Evolutionary conservation across 1,284 basidiomycete species (phyloP), one percentile per base, ranked within the genome.

Genomic region (Naganishia albida): DNA sequence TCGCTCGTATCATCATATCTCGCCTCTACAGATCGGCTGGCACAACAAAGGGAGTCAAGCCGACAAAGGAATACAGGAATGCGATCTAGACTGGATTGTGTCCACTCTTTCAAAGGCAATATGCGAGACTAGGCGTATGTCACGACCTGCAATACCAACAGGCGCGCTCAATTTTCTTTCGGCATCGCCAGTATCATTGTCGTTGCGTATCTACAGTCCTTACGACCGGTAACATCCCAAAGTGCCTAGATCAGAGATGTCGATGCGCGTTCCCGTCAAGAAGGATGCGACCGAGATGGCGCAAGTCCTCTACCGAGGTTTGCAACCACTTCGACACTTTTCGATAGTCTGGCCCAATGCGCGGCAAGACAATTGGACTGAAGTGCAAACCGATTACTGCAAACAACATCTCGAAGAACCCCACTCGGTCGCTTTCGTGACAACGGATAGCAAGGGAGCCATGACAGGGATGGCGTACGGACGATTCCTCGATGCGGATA

Each of bases 401-500:
- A 12, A 18, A 25, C 55, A 57, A 20, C 43, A 57, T 23, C 18
- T 57, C 10, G 55, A 16, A 10, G 43, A 49, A 3, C 18, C 18
- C 6, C 44, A 59, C 28, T 59, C 56, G 3, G 12, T 59, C 28
- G 56, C 56, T 13, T 23, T 34, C n/a, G 43, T 48, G n/a, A 34
- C 44, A 15, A 20, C 38, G 40, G 44, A 49, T 48, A 26, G 7
- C 18, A 10, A 49, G 25, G 56, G 56, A 12, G 18, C 20, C 2
- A 46, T 56, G 23, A 43, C 43, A 26, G 55, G 55, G n/a, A 30
- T 44, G 18, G 38, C 40, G 8, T 46, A n/a, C n/a, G 55, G 55
- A 20, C 26, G 28, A 28, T 57, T 44, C 43, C 20, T 54, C 20
- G 25, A 16, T 6, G n/a, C 16, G 13, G 16, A 20, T 3, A 43